These are phyloP conservation scores for Malbranchea zuffiana DNA, from an alignment of 2,329 filamentous ascomycete species.

Conservation along the genomic window DNA sequence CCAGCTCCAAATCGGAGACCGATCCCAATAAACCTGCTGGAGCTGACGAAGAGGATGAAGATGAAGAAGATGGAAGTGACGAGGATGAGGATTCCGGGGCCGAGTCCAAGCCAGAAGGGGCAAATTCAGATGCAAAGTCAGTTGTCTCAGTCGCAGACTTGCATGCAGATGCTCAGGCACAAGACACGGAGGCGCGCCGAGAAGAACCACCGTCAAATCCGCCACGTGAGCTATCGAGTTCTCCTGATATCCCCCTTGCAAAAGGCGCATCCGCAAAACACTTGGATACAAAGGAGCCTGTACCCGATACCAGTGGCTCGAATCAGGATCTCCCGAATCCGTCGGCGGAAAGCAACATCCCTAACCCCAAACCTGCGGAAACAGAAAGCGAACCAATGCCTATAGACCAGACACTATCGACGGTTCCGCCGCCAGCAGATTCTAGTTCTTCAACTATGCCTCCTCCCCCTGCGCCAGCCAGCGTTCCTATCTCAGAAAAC, in stretches of 20 bases:
- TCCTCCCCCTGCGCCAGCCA: not conserved
- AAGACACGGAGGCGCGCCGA: conserved; percentile 6
- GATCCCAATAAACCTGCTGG: conserved; percentile 1
- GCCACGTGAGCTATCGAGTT: conserved; percentile 1
- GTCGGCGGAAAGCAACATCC: too few relatives aligned
- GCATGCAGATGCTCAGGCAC: not conserved
- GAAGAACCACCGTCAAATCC: conserved; percentile 3
- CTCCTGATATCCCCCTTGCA: conserved; percentile 5
- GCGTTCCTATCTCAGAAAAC: not conserved
- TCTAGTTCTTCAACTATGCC: not conserved
- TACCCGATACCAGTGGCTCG: too few relatives aligned
- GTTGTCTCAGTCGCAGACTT: conserved; percentile 16
- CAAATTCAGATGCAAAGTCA: conserved; percentile 12
- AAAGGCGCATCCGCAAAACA: too few relatives aligned
- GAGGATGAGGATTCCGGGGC: conserved; percentile 42
- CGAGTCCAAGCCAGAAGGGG: conserved; percentile 36
- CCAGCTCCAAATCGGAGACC: conserved; percentile 23
- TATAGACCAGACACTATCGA: too few relatives aligned
- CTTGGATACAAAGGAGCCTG: conserved; percentile 11
- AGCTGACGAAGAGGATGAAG: conserved; percentile 39
- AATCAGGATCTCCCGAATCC: too few relatives aligned
- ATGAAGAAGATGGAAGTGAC: conserved; percentile 39
- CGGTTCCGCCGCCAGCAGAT: too few relatives aligned
- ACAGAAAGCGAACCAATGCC: too few relatives aligned
- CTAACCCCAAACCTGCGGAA: too few relatives aligned